Conservation (phyloP, 805 yeast genomes). For the Torulaspora maleeae region DNA sequence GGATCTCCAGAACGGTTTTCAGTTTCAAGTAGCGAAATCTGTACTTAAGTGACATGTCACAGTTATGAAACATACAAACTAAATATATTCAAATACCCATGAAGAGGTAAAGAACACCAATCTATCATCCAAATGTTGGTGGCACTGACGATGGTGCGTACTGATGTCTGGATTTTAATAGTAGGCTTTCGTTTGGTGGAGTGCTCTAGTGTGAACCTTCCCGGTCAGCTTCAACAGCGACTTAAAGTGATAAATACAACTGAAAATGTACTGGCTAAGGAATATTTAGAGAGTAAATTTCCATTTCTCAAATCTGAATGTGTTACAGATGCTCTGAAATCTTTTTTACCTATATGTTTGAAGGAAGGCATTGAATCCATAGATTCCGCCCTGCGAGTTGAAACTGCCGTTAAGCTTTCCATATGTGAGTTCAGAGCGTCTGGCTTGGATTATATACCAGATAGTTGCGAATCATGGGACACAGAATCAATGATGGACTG, state of each 20-base stretch:
- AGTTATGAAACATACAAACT: slow-evolving; percentile 1
- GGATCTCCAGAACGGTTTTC: neutral
- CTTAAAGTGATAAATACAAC: neutral
- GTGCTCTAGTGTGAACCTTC: slow-evolving; percentile 5
- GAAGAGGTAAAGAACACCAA: neutral
- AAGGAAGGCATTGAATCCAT: slow-evolving; percentile 40
- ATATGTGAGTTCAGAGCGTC: slow-evolving; percentile 53
- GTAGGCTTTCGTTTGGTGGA: neutral
- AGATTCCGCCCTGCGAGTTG: slow-evolving; percentile 33
- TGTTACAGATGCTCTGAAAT: slow-evolving; percentile 39
- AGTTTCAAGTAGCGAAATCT: neutral
- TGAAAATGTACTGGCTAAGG: slow-evolving; percentile 6
- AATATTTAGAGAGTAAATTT: slow-evolving; percentile 18
- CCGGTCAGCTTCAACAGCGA: slow-evolving; percentile 8
- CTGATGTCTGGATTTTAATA: neutral
- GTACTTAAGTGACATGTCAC: slow-evolving; percentile 2
- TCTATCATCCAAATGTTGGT: no score
- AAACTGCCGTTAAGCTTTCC: slow-evolving; percentile 46
- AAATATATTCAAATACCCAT: neutral
- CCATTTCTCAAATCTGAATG: slow-evolving; percentile 33
- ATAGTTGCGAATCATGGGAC: slow-evolving; percentile 25
- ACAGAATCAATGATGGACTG: slow-evolving; percentile 34
- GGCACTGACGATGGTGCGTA: neutral
- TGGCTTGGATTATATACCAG: slow-evolving; percentile 32
- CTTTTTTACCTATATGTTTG: slow-evolving; percentile 41